These are phyloP conservation scores for Posidonia australis DNA, from an alignment of 106 monocot species.

Conservation along the genomic window DNA sequence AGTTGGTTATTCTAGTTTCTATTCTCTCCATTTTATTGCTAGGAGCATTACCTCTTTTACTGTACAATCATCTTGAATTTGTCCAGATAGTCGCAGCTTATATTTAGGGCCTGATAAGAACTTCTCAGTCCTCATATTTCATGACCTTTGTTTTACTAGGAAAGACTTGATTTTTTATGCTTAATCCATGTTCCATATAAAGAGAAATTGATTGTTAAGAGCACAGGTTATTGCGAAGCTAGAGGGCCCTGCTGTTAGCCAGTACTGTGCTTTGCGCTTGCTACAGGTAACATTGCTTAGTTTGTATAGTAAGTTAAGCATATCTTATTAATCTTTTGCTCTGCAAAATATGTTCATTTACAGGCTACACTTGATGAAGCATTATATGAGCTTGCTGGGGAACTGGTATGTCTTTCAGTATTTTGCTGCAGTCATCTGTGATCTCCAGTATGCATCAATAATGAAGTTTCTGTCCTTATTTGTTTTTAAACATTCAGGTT, in stretches of 20 bases:
- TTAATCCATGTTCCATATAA: background rate
- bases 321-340: background rate
- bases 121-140: too few species aligned
- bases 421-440: background rate
- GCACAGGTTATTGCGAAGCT: slow-evolving; percentile 94
- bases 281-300: slow-evolving; percentile 48
- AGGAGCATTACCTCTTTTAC: too few species aligned
- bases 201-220: background rate
- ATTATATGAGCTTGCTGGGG: slow-evolving; percentile 96
- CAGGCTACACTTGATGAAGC: slow-evolving; percentile 99
- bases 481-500: slow-evolving; percentile 40
- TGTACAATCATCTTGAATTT: too few species aligned
- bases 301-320: background rate
- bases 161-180: too few species aligned
- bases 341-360: background rate
- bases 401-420: slow-evolving; percentile 52
- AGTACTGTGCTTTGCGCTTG: slow-evolving; percentile 95
- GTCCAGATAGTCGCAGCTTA: too few species aligned
- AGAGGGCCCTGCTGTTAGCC: slow-evolving; percentile 98
- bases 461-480: background rate
- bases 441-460: background rate
- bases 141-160: too few species aligned
- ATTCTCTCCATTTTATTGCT: too few species aligned
- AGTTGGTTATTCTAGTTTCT: too few species aligned
- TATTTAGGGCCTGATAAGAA: too few species aligned